These are phyloP conservation scores for Teratosphaeria pseudoeucalypti DNA, from an alignment of 2,329 filamentous ascomycete genomes.

Conservation along the genomic window DNA sequence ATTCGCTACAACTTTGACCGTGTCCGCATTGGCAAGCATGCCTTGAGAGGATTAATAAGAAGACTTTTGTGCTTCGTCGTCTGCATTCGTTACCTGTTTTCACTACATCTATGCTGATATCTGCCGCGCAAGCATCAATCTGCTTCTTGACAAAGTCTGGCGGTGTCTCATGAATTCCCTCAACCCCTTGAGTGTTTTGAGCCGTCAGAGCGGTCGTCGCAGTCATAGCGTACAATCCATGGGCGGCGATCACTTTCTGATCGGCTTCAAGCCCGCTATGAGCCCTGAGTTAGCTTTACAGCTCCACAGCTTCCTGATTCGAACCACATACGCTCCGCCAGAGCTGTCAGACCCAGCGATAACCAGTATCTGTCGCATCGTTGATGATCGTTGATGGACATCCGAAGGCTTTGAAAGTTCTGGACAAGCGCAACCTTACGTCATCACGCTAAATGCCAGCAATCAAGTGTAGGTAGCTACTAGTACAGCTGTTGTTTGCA, in stretches of 20 bases:
- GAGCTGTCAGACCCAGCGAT: conserved; percentile 87
- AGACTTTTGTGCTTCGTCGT: neutral
- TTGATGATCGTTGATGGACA: conserved; percentile 2
- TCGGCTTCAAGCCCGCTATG: conserved; percentile 83
- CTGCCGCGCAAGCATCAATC: conserved; percentile 72
- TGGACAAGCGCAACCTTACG: neutral
- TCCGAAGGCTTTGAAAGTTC: conserved; percentile 2
- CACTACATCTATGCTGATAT: conserved; percentile 79
- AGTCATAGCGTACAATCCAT: conserved; percentile 93
- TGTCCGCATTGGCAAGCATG: conserved; percentile 68
- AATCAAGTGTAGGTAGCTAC: neutral
- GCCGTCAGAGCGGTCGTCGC: conserved; percentile 92
- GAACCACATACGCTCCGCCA: conserved; percentile 65
- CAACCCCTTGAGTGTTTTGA: conserved; percentile 81
- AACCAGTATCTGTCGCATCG: conserved; percentile 53
- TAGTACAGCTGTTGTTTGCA: neutral
- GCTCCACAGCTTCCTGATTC: neutral
- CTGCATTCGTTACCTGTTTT: conserved; percentile 59
- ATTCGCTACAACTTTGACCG: conserved; percentile 57
- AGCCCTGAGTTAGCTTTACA: conserved; percentile 7
- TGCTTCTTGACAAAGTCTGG: conserved; percentile 71
- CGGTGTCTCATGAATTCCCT: conserved; percentile 69
- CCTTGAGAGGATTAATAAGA: conserved; percentile 39
- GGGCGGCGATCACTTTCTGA: conserved; percentile 81
- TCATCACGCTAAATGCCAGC: neutral